Evolutionary conservation across 1,284 basidiomycete species (phyloP).

Genomic region (Omphalotus olearius): DNA sequence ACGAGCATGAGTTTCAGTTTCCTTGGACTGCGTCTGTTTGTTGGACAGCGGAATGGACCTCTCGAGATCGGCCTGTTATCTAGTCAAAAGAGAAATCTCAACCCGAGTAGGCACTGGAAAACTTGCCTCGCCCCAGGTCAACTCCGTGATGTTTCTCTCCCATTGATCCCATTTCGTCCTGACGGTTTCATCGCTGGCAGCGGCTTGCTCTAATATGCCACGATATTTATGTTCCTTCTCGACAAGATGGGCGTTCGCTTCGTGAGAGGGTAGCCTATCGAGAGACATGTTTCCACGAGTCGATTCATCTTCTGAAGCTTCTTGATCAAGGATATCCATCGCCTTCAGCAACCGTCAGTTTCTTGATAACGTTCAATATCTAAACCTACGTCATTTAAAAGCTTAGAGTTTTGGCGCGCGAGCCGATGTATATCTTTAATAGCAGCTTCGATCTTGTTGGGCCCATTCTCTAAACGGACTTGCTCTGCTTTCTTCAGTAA

Average conservation of each 20-base stretch:
- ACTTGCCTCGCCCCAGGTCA: constrained; percentile 70
- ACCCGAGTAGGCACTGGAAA: constrained; percentile 8
- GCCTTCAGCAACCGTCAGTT: constrained; percentile 45
- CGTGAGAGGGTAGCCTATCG: constrained; percentile 63
- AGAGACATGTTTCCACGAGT: constrained; percentile 46
- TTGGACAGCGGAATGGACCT: constrained; percentile 66
- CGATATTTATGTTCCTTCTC: constrained; percentile 71
- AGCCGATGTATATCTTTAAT: constrained; percentile 74
- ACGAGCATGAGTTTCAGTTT: constrained; percentile 63
- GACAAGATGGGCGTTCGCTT: constrained; percentile 74
- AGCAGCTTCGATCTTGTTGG: constrained; percentile 65
- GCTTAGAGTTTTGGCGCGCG: constrained; percentile 54
- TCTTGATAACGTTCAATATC: neutral
- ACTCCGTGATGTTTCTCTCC: constrained; percentile 67
- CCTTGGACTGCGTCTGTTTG: constrained; percentile 31
- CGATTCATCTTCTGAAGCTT: constrained; percentile 84
- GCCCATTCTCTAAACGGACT: constrained; percentile 76
- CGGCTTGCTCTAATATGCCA: constrained; percentile 69
- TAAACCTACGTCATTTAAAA: constrained; percentile 70
- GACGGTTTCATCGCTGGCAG: constrained; percentile 72
- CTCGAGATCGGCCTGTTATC: constrained; percentile 61
- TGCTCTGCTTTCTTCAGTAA: constrained; percentile 86
- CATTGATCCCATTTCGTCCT: constrained; percentile 84
- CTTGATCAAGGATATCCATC: constrained; percentile 84
- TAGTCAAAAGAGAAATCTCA: neutral